Conservation (phyloP, 768 basidiomycete species). For the Leucogyrophana mollusca region DNA sequence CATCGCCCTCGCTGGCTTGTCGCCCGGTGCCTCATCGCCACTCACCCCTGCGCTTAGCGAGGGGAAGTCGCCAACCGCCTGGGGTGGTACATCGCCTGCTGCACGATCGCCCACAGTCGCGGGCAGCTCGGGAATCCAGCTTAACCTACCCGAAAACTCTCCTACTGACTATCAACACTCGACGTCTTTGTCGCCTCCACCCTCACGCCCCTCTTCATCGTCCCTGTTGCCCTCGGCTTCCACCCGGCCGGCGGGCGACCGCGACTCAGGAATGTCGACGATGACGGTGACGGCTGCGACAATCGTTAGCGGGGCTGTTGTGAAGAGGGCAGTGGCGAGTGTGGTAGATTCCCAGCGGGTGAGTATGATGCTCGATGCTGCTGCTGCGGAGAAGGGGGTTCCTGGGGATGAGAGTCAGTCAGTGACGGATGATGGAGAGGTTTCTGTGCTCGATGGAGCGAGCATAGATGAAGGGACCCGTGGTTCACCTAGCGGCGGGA, state of each 20-base stretch:
- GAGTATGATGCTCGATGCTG: not conserved
- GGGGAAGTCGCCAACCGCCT: slow-evolving; percentile 25
- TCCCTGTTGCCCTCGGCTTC: slow-evolving; percentile 15
- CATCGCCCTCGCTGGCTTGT: slow-evolving; percentile 1
- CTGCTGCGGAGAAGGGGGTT: no score
- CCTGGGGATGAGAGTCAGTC: no score
- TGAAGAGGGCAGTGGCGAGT: slow-evolving; percentile 51
- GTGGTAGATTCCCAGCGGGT: slow-evolving; percentile 36
- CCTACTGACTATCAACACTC: no score
- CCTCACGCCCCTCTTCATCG: slow-evolving; percentile 17
- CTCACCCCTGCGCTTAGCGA: slow-evolving; percentile 25
- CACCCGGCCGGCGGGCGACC: slow-evolving; percentile 16
- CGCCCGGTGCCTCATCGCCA: no score
- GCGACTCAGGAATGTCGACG: slow-evolving; percentile 34
- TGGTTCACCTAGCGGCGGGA: no score
- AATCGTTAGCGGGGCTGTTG: slow-evolving; percentile 48
- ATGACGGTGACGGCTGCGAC: slow-evolving; percentile 42
- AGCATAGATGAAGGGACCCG: not conserved
- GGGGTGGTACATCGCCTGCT: slow-evolving; percentile 16
- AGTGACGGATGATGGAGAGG: no score
- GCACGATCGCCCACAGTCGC: slow-evolving; percentile 39
- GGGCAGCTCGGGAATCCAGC: no score
- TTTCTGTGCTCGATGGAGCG: not conserved
- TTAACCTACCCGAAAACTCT: no score
- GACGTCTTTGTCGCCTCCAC: slow-evolving; percentile 2